A percentile compares a stretch with the other conserved stretches of the same genome.
phyloP scores from a whole-genome alignment of 495 filamentous ascomycete genomes.

The Daldinia decipiens region DNA sequence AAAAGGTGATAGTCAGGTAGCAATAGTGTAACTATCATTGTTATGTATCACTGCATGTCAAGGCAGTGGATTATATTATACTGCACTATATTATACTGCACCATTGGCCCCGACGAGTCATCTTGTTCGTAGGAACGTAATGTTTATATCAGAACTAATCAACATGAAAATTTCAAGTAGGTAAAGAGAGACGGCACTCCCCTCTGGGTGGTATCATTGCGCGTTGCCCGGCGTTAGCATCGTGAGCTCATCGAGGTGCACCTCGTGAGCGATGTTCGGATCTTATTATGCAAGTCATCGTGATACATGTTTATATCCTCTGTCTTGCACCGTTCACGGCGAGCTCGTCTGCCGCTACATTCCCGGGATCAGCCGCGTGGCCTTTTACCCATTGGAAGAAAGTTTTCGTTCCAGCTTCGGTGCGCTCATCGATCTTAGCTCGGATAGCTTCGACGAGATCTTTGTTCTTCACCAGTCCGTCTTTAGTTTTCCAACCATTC shows the following conservation, averaged over 20 bases:
- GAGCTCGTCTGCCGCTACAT: slow-evolving; percentile 80
- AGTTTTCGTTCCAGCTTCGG: slow-evolving; percentile 67
- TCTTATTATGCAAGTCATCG: slow-evolving; percentile 8
- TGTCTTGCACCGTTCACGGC: slow-evolving; percentile 68
- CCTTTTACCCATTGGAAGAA: slow-evolving; percentile 90
- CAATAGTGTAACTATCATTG: slow-evolving; percentile 19
- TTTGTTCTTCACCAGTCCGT: slow-evolving; percentile 81
- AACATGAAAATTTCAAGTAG: slow-evolving; percentile 5
- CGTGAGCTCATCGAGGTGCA: slow-evolving; percentile 26
- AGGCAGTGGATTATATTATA: not conserved
- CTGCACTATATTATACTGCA: slow-evolving; percentile 4
- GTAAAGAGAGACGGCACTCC: slow-evolving; percentile 13
- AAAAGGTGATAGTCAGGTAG: slow-evolving; percentile 2
- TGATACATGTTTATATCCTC: slow-evolving; percentile 14
- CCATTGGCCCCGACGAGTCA: slow-evolving; percentile 2
- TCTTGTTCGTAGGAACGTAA: slow-evolving; percentile 2
- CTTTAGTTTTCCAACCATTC: slow-evolving; percentile 80
- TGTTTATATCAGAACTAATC: not conserved
- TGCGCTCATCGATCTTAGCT: slow-evolving; percentile 75
- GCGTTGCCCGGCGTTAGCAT: slow-evolving; percentile 17
- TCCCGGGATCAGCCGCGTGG: slow-evolving; percentile 73
- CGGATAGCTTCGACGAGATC: slow-evolving; percentile 82
- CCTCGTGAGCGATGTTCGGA: slow-evolving; percentile 6
- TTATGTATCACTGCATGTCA: not conserved
- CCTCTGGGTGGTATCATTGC: slow-evolving; percentile 37